Base-by-base conservation (phyloP, 2,329 filamentous ascomycete species). In the Arthrobotrys sphaeroides region DNA sequence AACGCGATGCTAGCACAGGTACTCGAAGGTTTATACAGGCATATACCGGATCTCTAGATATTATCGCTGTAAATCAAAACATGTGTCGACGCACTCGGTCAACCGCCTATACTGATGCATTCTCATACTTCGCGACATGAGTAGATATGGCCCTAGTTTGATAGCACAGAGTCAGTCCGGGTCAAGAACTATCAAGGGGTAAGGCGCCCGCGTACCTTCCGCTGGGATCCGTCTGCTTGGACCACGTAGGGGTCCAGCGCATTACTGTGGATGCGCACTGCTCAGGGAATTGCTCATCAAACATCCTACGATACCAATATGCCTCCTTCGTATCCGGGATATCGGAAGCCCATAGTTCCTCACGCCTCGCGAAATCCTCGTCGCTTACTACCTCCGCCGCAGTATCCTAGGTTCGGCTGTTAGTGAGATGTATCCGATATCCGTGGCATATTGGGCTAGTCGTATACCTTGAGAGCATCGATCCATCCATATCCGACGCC, bases 401-500 rank as follows among this genome's bases (percentile, higher is more conserved):
- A 81, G 91, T 92, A 84, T 98, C 95, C 87, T 80, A 51, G 10
- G 5, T 26, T 6, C 7, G 31, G 31, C 28, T 9, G 22, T 38
- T 20, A 13, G 38, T 33, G 9, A 31, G 20, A 38, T 3, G 7
- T 1, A 5, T 16, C 13, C 13, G 9, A 18, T 6, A 5, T 28
- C 9, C 9, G 13, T 10, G n/a, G 24, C 6, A 10, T 33, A 9
- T 5, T 12, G 5, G 33, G 20, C 0, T 10, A 4, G 6, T 20
- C 42, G n/a, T n/a, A 24, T 70, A 79, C 78, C 75, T 97, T 98
- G 80, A 99, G 89, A 5, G 90, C 91, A 81, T 99, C 95, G 82
- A 99, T 99, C 95, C 95, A 99, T 78, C 95, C 94, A 85, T 99
- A 99, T 70, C 95, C 95, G 70, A 99, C 95, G 82, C 95, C 96